phyloP scores from a whole-genome alignment of 176 grass and related monocot genomes.

The Pharus latifolius region DNA sequence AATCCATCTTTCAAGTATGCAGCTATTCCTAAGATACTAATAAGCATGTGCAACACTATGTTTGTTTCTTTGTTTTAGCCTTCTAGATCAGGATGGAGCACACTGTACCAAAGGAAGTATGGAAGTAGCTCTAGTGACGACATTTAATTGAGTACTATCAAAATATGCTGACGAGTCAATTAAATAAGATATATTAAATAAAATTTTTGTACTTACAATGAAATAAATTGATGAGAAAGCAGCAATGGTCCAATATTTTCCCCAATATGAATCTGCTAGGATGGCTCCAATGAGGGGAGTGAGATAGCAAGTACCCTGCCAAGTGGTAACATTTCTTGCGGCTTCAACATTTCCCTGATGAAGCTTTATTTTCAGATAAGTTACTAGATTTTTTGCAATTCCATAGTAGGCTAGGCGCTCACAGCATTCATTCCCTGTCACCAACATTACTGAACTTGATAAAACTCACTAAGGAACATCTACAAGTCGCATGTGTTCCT shows the following conservation, averaged over 20 bases:
- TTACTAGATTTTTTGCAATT: constrained; percentile 68
- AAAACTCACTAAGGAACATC: not conserved
- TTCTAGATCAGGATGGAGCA: not conserved
- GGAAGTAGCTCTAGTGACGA: not conserved
- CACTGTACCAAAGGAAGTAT: not conserved
- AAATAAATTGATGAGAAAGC: constrained; percentile 75
- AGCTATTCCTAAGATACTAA: not conserved
- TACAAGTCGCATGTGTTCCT: not conserved
- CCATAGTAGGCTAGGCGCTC: constrained; percentile 90
- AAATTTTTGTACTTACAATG: constrained; percentile 53
- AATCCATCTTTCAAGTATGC: not conserved
- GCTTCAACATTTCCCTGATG: constrained; percentile 71
- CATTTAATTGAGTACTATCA: not conserved
- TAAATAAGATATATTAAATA: too few relatives aligned
- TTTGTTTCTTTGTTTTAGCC: not conserved
- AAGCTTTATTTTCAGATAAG: constrained; percentile 62
- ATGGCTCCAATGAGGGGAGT: constrained; percentile 76
- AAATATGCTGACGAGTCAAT: not conserved
- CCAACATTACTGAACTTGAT: not conserved
- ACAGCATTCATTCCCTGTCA: constrained; percentile 71
- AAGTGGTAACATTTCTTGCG: constrained; percentile 77
- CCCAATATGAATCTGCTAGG: constrained; percentile 81
- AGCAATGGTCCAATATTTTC: constrained; percentile 70
- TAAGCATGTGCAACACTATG: not conserved
- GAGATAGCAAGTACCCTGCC: constrained; percentile 93